Base-by-base conservation (phyloP, 208 protist genomes). In the Acanthamoeba triangularis region DNA sequence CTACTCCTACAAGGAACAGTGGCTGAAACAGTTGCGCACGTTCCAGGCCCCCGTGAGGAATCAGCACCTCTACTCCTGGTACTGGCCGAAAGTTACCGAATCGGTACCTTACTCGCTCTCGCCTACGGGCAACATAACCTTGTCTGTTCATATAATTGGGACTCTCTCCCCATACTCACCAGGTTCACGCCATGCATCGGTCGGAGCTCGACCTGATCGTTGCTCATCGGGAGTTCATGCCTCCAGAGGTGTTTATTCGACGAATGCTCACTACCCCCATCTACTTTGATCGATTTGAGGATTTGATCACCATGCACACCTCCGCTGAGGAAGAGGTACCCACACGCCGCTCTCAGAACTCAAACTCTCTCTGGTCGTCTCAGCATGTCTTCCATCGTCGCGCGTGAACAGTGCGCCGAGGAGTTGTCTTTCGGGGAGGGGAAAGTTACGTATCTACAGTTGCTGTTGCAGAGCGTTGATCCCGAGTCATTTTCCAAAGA, bases 281-380 rank as follows among this genome's bases (percentile, higher is more conserved):
- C 49, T 88, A 65, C 80, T 33, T 88, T 3, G 80, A 88, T 8
- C 80, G 52, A 0, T 88, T 88, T n/a, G n/a, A 88, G 28, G 80
- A 88, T 33, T 28, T 88, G n/a, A 63, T 88, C 80, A 88, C 49
- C 25, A n/a, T 28, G 37, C 80, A 88, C 25, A 85, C 76, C 28
- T 88, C 25, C 25, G 30, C 41, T n/a, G 80, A 63, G 28, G 49
- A 52, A 35, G 80, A 88, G 80, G 80, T 44, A 67, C 3, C 61
- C 6, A 1, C 18, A 5, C 28, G 18, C 67, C 28, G 18, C 67
- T 76, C 11, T 3, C 23, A 35, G 30, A 76, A 37, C 67, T 10
- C 1, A 44, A 44, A 44, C 41, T 44, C 41, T 44, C 41, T 44
- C 41, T 4, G 41, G 1, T 44, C 41, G 4, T 44, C 41, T 44